These are phyloP conservation scores for Hygrocybe punicea DNA, from an alignment of 768 basidiomycete species.

Conservation along the genomic window DNA sequence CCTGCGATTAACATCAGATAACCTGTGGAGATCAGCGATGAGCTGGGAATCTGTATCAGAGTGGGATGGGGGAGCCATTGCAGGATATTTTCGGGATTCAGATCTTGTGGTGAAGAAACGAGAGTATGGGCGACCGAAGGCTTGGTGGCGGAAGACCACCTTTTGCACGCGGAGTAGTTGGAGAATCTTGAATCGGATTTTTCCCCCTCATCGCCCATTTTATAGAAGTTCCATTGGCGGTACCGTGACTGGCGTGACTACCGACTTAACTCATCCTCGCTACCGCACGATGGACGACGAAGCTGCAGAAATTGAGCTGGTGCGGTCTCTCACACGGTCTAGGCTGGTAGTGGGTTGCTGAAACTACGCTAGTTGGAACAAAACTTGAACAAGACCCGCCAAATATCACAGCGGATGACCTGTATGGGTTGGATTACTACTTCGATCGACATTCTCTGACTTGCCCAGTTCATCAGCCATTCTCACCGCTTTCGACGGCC, in stretches of 20 bases:
- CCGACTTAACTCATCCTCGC: no score
- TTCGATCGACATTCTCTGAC: neutral
- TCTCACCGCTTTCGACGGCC: constrained; percentile 77
- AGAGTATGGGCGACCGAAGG: no score
- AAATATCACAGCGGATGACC: constrained; percentile 83
- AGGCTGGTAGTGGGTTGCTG: neutral
- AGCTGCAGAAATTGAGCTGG: constrained; percentile 73
- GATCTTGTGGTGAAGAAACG: no score
- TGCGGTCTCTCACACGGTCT: constrained; percentile 16
- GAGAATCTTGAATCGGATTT: no score
- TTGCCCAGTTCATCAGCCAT: constrained; percentile 56
- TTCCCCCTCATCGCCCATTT: no score
- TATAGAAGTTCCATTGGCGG: no score
- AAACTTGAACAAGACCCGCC: constrained; percentile 80
- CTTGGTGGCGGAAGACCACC: no score
- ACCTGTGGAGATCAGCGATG: constrained; percentile 47
- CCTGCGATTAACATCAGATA: constrained; percentile 58
- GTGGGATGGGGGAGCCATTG: constrained; percentile 17
- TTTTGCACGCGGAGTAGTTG: no score
- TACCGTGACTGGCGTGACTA: no score
- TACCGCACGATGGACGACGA: constrained; percentile 50
- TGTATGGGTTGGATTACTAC: constrained; percentile 55
- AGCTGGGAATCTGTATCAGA: constrained; percentile 53
- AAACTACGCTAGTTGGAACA: constrained; percentile 63
- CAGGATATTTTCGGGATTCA: neutral